Conservation (phyloP, 1,284 basidiomycete species). For the Sanghuangporus weigelae region DNA sequence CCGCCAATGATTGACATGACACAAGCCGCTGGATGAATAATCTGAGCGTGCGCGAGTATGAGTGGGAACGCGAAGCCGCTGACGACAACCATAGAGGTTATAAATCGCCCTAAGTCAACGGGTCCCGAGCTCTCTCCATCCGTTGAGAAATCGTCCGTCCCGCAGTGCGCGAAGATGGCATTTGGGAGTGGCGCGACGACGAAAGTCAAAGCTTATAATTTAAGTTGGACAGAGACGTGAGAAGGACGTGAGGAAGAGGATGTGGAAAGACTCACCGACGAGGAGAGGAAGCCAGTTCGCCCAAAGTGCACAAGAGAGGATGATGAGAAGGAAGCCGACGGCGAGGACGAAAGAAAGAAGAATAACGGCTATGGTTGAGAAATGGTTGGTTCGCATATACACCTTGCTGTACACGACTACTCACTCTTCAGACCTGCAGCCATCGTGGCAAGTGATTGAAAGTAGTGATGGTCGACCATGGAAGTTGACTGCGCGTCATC, state of each 20-base stretch:
- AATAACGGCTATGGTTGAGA: constrained; percentile 67
- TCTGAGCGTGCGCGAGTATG: constrained; percentile 86
- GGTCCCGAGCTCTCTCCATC: constrained; percentile 58
- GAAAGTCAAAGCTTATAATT: constrained; percentile 77
- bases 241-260: not conserved
- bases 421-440: constrained; percentile 26
- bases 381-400: not conserved
- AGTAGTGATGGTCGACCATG: not conserved
- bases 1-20: constrained; percentile 95
- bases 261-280: constrained; percentile 69
- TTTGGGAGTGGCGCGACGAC: constrained; percentile 96
- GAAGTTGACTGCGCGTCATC: not conserved
- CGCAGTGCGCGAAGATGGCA: constrained; percentile 81
- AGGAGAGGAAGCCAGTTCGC: constrained; percentile 95
- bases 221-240: not conserved
- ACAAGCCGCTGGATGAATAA: constrained; percentile 84
- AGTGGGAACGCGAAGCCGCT: constrained; percentile 93
- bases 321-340: constrained; percentile 94
- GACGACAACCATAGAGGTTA: constrained; percentile 86
- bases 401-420: not conserved
- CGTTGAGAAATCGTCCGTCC: constrained; percentile 76
- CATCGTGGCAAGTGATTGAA: constrained; percentile 17
- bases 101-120: constrained; percentile 83
- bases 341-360: constrained; percentile 95
- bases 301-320: constrained; percentile 96